Evolutionary conservation across 129 eudicot genomes (phyloP), one percentile per base, ranked within the genome.

Genomic region (Scalesia atractyloides): DNA sequence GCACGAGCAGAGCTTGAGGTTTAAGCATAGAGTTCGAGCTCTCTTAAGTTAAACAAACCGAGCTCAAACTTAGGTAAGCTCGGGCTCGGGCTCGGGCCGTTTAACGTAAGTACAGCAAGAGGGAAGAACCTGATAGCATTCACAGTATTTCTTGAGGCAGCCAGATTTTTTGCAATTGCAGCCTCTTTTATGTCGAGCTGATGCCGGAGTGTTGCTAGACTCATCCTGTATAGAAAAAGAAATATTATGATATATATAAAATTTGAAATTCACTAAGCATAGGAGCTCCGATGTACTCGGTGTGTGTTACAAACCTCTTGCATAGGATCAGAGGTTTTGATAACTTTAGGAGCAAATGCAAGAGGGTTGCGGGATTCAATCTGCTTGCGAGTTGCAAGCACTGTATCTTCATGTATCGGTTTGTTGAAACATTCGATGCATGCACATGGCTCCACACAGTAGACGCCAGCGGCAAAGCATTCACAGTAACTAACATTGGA

Each of bases 271-370:
- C 22, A 66, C 2, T 6, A 65, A 3, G 9, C 7, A 37, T 64
- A 33, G 59, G 10, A 34, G 37, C 22, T 16, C 22, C 8, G 16
- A 72, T 15, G 20, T n/a, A n/a, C 20, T 50, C 20, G 9, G 7
- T 24, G 48, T 43, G 83, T 79, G 71, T 84, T 85, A 86, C 81
- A 60, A 66, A 73, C 72, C 82, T 87, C 98, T 75, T 86, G 75
- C 41, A 76, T n/a, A 10, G 87, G 70, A 77, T 94, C 96, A 0
- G 97, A 68, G 44, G 82, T 84, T 69, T 96, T 81, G 17, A 94
- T 90, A 64, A 94, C 98, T 90, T 94, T 94, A 19, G 98, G 98
- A 77, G 97, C 98, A 87, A 94, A 94, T 51, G 98, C 98, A 83
- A 94, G 97, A 7, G 98, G 97, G 60, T 94, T 94, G 70, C 98